Conservation (phyloP, 495 filamentous ascomycete genomes). For the Hypoxylon perforatum region DNA sequence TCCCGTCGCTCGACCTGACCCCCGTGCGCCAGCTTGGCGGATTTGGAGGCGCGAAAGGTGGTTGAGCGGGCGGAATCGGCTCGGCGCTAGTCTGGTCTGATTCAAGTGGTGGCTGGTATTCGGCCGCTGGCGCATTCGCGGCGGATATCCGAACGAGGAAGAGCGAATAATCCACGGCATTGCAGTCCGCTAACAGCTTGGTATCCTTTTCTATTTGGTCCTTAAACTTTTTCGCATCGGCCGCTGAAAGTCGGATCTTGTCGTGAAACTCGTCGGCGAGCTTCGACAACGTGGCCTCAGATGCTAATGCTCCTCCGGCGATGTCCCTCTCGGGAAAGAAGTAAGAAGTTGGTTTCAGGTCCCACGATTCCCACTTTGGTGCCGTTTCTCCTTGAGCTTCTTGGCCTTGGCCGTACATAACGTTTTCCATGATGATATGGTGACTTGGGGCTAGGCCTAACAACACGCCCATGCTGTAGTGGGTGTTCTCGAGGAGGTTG, state of each 20-base stretch:
- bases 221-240: slow-evolving; percentile 64
- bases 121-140: slow-evolving; percentile 21
- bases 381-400: slow-evolving; percentile 50
- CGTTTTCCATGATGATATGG: slow-evolving; percentile 80
- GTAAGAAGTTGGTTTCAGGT: slow-evolving; percentile 76
- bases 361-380: slow-evolving; percentile 72
- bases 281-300: slow-evolving; percentile 66
- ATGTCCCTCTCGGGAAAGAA: slow-evolving; percentile 79
- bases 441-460: slow-evolving; percentile 68
- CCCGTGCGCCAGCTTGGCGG: slow-evolving; percentile 67
- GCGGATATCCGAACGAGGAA: slow-evolving; percentile 68
- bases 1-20: slow-evolving; percentile 65
- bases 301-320: slow-evolving; percentile 66
- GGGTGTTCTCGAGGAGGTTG: slow-evolving; percentile 68
- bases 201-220: slow-evolving; percentile 66
- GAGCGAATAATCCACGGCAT: slow-evolving; percentile 76
- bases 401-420: slow-evolving; percentile 65
- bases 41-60: slow-evolving; percentile 45
- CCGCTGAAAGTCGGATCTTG: slow-evolving; percentile 65
- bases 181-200: slow-evolving; percentile 64
- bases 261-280: slow-evolving; percentile 73
- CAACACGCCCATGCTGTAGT: slow-evolving; percentile 63
- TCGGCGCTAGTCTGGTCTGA: slow-evolving; percentile 14
- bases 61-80: slow-evolving; percentile 27
- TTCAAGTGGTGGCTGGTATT: slow-evolving; percentile 37